Base-by-base conservation (phyloP, 106 monocot genomes). In the Dactylorhiza incarnata region DNA sequence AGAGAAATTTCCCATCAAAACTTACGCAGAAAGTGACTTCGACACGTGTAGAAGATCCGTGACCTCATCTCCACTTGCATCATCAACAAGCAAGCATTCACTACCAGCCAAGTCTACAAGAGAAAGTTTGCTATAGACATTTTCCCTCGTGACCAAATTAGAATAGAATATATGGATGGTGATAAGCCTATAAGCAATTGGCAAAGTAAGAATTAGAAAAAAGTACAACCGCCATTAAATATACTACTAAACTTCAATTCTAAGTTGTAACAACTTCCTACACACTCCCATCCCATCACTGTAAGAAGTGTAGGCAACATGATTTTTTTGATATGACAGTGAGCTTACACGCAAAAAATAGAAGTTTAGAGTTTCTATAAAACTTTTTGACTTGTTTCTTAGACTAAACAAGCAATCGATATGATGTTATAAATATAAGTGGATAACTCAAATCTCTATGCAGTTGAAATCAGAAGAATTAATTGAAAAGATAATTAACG, bases 1-100 rank as follows among this genome's bases (percentile, higher is more conserved):
- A n/a, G 17, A 69, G 69, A 72, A 72, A 44, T 20, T 23, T 72
- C 11, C 69, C 14, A 45, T 6, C 4, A 69, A 66, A 69, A 69
- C 97, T 99, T 88, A 99, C 97, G 89, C 89, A 37, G 97, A 99
- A 81, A 99, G 84, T 78, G 97, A 91, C 63, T 92, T 99, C 78
- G 97, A 87, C n/a, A 89, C 93, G 78, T 93, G 89, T 68, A 94
- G 75, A 61, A 87, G 86, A 37, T 94, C 89, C 22, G 82, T 91
- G 13, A 94, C 76, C 81, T 88, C 74, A 79, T 94, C 87, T 12
- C 87, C 91, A 45, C 75, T 87, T 56, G 87, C 84, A 86, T 91
- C 88, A 66, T 91, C 86, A 68, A 78, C 82, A 74, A 85, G 80
- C 20, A 89, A 86, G 48, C 88, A 83, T 72, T 99, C 97, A 86